These are phyloP conservation scores for Pharus latifolius DNA, from an alignment of 176 grass and related monocot genomes.

Conservation along the genomic window DNA sequence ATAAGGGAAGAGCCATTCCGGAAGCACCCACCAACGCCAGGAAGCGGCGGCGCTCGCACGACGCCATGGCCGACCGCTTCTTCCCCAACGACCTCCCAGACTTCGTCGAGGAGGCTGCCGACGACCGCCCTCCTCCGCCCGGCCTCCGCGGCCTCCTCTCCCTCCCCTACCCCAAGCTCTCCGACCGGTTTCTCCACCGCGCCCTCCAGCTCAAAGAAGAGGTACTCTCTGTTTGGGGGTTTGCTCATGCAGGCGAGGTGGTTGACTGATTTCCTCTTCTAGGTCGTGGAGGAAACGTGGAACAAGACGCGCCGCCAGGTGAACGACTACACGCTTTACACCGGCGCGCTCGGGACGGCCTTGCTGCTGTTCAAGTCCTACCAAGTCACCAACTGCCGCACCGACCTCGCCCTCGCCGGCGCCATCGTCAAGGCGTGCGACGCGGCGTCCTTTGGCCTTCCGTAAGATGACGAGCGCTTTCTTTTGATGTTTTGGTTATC, in stretches of 20 bases:
- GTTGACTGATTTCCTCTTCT: conserved; percentile 21
- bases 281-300: conserved; percentile 87
- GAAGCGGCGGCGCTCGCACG: conserved; percentile 24
- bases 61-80: conserved; percentile 70
- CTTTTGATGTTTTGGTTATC: not conserved
- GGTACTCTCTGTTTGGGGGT: not conserved
- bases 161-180: conserved; percentile 48
- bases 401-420: conserved; percentile 45
- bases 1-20: not conserved
- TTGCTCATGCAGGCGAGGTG: conserved; percentile 12
- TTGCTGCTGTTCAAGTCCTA: conserved; percentile 80
- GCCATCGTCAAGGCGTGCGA: conserved; percentile 59
- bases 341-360: conserved; percentile 68
- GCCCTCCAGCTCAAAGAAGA: conserved; percentile 73
- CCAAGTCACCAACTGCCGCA: conserved; percentile 42
- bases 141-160: conserved; percentile 42
- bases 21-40: not conserved
- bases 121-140: not conserved
- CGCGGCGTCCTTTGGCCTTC: conserved; percentile 44
- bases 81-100: conserved; percentile 73
- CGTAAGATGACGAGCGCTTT: conserved; percentile 29
- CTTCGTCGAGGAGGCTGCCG: conserved; percentile 53
- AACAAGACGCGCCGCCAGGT: conserved; percentile 15
- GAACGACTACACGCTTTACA: conserved; percentile 81
- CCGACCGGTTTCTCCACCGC: conserved; percentile 32